Evolutionary conservation across 176 grass and related monocot genomes (phyloP).

Genomic region (Oryza nivara): DNA sequence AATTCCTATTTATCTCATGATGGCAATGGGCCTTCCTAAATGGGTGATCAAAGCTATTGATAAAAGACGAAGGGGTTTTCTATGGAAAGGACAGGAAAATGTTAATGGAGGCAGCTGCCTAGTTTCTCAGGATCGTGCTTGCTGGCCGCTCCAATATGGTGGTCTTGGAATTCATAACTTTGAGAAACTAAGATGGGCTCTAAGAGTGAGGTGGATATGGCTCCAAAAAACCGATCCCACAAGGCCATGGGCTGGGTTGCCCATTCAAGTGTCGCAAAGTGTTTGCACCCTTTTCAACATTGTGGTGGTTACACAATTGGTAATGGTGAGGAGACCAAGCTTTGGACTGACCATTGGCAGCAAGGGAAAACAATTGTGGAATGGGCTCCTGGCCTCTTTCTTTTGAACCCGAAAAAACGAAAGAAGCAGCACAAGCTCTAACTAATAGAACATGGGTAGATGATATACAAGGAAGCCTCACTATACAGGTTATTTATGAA

Average conservation of each 20-base stretch:
- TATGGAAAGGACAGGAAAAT: background rate
- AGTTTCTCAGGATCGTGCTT: background rate
- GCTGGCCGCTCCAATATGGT: background rate
- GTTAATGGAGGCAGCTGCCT: background rate
- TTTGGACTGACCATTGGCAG: background rate
- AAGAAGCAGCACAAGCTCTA: background rate
- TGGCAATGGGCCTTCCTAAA: background rate
- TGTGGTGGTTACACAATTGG: background rate
- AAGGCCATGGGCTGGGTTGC: background rate
- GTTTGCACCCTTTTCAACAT: background rate
- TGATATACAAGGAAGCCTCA: background rate
- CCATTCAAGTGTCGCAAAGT: too few species aligned
- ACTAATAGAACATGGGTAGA: background rate
- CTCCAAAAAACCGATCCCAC: background rate
- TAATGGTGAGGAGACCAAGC: background rate
- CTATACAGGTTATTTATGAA: background rate
- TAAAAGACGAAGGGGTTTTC: background rate
- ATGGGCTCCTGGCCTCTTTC: background rate
- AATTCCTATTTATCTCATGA: background rate
- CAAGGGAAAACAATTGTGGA: background rate
- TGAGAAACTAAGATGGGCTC: background rate
- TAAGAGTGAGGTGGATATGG: background rate
- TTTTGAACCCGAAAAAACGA: background rate
- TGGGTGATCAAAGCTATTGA: background rate
- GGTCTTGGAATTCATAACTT: background rate